These are phyloP conservation scores for Globisporangium spiculum DNA, from an alignment of 352 stramenopile species.

Conservation along the genomic window DNA sequence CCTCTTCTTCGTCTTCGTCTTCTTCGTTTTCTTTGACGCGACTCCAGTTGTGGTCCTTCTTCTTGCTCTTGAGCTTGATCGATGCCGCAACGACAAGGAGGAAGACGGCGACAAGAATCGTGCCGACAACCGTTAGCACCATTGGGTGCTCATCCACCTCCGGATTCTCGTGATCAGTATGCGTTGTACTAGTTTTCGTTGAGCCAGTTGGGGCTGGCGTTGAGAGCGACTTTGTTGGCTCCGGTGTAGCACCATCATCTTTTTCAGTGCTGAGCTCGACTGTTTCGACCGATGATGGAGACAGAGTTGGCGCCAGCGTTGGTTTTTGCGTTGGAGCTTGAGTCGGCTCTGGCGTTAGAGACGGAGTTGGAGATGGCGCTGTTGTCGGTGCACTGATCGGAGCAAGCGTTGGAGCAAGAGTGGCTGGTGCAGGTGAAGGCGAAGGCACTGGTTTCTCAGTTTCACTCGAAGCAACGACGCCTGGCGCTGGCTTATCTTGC, in stretches of 20 bases:
- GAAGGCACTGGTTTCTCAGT: neutral
- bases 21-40: constrained; percentile 68
- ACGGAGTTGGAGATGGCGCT: neutral
- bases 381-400: constrained; percentile 4
- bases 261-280: constrained; percentile 5
- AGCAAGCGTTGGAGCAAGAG: neutral
- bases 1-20: constrained; percentile 62
- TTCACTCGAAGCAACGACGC: constrained; percentile 15
- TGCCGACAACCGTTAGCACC: constrained; percentile 72
- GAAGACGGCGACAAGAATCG: constrained; percentile 69
- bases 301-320: constrained; percentile 3
- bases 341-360: constrained; percentile 15
- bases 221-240: neutral
- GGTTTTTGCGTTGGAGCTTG: neutral
- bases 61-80: constrained; percentile 55
- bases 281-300: neutral
- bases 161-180: constrained; percentile 24
- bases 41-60: constrained; percentile 59
- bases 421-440: constrained; percentile 10
- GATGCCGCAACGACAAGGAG: constrained; percentile 61
- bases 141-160: constrained; percentile 49
- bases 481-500: constrained; percentile 7
- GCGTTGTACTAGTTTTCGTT: constrained; percentile 14
- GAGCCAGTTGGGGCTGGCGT: constrained; percentile 12
- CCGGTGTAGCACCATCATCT: neutral